Evolutionary conservation across 2,329 filamentous ascomycete species (phyloP).

Genomic region (Phialophora macrospora): DNA sequence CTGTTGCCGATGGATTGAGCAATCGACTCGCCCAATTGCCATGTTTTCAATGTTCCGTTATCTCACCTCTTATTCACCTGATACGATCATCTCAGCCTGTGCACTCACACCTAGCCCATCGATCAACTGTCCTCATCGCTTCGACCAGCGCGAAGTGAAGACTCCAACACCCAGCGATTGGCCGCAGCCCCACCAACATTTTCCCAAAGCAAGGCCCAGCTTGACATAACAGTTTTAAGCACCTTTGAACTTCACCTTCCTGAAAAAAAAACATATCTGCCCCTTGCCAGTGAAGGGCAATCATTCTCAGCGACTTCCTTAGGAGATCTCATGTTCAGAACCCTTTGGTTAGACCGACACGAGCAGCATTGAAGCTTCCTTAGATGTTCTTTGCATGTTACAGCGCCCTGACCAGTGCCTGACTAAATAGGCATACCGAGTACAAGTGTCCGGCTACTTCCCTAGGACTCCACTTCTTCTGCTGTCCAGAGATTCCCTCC

Average conservation of each 20-base stretch:
- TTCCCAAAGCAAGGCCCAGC: not conserved
- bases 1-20: not conserved
- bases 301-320: not conserved
- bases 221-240: not conserved
- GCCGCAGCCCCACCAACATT: not conserved
- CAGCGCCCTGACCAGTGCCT: not conserved
- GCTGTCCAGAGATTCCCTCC: not conserved
- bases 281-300: not conserved
- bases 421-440: not conserved
- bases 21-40: not conserved
- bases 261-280: not conserved
- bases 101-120: not conserved
- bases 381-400: not conserved
- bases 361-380: not conserved
- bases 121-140: not conserved
- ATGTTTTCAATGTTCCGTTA: not conserved
- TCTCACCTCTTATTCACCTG: constrained; percentile 5
- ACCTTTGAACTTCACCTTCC: not conserved
- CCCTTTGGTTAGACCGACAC: not conserved
- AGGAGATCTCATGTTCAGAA: not conserved
- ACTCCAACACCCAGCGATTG: not conserved
- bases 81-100: not conserved
- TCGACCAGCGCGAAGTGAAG: too few relatives aligned
- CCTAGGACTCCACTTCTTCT: constrained; percentile 1
- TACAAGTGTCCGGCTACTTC: not conserved